Conservation (phyloP, 2,329 filamentous ascomycete genomes). For the Dryadomyces quercivorus region DNA sequence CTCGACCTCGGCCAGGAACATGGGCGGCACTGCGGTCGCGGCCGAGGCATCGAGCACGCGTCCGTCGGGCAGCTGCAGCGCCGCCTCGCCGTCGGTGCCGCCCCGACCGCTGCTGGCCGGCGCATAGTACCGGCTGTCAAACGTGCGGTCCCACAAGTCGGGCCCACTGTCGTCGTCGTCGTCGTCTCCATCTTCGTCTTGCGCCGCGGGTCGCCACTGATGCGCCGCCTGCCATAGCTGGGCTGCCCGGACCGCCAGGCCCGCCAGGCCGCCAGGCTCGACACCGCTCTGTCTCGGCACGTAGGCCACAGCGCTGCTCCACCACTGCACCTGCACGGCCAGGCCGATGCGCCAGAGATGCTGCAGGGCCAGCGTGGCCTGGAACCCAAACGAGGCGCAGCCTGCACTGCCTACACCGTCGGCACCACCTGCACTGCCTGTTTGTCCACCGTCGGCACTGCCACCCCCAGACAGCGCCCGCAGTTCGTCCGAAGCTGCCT, state of each 20-base stretch:
- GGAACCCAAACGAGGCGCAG: slow-evolving; percentile 27
- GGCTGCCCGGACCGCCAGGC: slow-evolving; percentile 29
- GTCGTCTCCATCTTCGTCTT: slow-evolving; percentile 38
- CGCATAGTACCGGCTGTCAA: slow-evolving; percentile 37
- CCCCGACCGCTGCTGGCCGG: slow-evolving; percentile 18
- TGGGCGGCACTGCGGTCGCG: slow-evolving; percentile 39
- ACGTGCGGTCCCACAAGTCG: slow-evolving; percentile 58
- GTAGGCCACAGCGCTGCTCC: slow-evolving; percentile 66
- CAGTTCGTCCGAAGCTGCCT: background rate
- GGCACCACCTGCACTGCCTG: slow-evolving; percentile 1
- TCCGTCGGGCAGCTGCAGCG: slow-evolving; percentile 37
- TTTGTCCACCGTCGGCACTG: background rate
- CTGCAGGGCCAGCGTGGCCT: slow-evolving; percentile 66
- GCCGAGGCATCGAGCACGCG: slow-evolving; percentile 20
- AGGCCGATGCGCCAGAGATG: slow-evolving; percentile 76
- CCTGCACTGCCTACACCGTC: too few species aligned
- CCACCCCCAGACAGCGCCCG: background rate
- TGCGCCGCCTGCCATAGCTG: slow-evolving; percentile 37
- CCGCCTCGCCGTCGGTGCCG: background rate
- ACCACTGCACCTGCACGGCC: slow-evolving; percentile 60
- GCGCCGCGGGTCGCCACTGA: slow-evolving; percentile 18
- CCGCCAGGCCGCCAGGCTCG: slow-evolving; percentile 5
- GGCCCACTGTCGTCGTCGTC: slow-evolving; percentile 33
- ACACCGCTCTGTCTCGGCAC: slow-evolving; percentile 33
- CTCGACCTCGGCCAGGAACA: slow-evolving; percentile 65